Evolutionary conservation across 73 alveolate species (phyloP).

Genomic region (Tetrahymena thermophila): DNA sequence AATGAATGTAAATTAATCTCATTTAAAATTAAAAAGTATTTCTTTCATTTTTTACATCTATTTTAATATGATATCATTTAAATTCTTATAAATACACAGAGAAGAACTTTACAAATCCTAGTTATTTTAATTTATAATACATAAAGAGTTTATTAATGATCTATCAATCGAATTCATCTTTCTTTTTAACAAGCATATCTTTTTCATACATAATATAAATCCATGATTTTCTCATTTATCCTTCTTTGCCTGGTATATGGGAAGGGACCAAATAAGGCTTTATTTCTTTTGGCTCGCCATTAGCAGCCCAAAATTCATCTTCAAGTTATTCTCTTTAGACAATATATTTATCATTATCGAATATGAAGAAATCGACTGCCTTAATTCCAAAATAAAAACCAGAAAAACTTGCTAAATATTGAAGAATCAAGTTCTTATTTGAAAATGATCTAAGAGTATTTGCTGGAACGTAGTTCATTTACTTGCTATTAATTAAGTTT

Average conservation of each 20-base stretch:
- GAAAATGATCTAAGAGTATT: not conserved
- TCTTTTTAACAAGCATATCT: constrained; percentile 37
- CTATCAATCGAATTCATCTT: constrained; percentile 38
- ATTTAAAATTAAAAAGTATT: no score
- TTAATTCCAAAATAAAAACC: not conserved
- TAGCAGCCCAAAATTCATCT: constrained; percentile 46
- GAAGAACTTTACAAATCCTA: no score
- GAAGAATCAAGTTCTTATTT: not conserved
- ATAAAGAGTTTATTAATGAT: no score
- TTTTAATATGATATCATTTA: no score
- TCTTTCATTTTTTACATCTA: no score
- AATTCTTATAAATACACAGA: no score
- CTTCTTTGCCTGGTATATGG: not conserved
- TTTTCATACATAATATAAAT: constrained; percentile 42
- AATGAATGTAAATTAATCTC: no score
- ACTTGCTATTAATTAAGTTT: not conserved
- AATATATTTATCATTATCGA: not conserved
- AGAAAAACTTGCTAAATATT: not conserved
- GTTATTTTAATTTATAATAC: no score
- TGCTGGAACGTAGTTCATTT: not conserved
- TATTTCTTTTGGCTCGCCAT: constrained; percentile 34
- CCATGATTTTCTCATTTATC: constrained; percentile 35
- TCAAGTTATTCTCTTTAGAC: constrained; percentile 5
- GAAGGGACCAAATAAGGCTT: constrained; percentile 35
- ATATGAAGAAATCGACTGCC: not conserved